These are phyloP conservation scores for Solanum sejunctum DNA, from an alignment of 257 asterid genomes.

Conservation along the genomic window DNA sequence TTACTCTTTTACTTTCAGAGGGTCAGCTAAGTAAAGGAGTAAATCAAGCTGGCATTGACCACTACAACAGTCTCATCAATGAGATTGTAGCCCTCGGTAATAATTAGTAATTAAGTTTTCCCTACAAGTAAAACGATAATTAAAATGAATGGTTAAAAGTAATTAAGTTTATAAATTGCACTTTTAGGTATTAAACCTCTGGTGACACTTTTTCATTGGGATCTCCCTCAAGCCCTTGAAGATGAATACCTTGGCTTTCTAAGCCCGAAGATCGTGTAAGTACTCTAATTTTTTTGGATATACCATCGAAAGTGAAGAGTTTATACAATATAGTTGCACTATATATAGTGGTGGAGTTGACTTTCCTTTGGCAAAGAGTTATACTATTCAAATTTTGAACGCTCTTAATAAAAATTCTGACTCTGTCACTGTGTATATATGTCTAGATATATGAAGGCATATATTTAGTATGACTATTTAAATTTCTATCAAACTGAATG, in stretches of 20 bases:
- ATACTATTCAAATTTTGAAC: too few species aligned
- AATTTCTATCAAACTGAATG: too few species aligned
- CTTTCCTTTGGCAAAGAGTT: too few species aligned
- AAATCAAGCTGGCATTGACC: constrained; percentile 44
- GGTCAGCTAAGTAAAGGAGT: constrained; percentile 51
- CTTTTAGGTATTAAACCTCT: constrained; percentile 39
- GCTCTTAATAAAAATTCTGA: too few species aligned
- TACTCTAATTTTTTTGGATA: not conserved
- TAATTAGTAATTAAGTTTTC: not conserved
- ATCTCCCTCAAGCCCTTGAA: constrained; percentile 62
- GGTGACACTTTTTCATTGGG: constrained; percentile 65
- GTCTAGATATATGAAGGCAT: not conserved
- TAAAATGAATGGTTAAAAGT: not conserved
- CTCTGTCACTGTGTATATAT: too few species aligned
- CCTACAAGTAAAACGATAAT: not conserved
- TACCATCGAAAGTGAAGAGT: too few species aligned
- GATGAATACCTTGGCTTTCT: constrained; percentile 61
- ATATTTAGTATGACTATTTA: too few species aligned
- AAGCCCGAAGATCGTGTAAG: constrained; percentile 48
- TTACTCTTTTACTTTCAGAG: constrained; percentile 1
- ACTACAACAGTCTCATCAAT: constrained; percentile 48
- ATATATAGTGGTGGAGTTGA: too few species aligned
- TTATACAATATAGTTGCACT: too few species aligned
- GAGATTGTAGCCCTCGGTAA: constrained; percentile 45
- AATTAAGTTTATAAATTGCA: not conserved